phyloP scores from a whole-genome alignment of 2,329 filamentous ascomycete genomes.

The Aspergillus persii region DNA sequence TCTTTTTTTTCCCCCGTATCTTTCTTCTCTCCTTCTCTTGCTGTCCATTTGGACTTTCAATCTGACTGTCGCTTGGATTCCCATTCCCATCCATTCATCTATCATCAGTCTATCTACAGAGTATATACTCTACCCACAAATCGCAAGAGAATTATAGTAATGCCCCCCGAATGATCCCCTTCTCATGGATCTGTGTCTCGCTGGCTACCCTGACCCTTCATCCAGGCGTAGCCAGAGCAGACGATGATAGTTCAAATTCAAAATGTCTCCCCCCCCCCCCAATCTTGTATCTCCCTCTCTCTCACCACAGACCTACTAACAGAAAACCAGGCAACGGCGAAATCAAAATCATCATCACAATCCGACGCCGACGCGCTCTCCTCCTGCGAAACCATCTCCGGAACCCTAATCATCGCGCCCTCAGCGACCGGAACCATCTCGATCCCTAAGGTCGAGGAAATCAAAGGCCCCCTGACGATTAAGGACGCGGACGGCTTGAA shows the following conservation, averaged over 20 bases:
- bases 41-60: too few species aligned
- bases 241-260: not conserved
- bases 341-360: constrained; percentile 42
- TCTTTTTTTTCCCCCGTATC: not conserved
- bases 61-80: too few species aligned
- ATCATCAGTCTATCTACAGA: too few species aligned
- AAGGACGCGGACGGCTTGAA: constrained; percentile 17
- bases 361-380: constrained; percentile 30
- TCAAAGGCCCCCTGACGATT: constrained; percentile 24
- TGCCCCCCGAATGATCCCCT: not conserved
- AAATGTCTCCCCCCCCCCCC: not conserved
- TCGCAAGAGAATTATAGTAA: not conserved
- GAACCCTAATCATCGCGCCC: constrained; percentile 40
- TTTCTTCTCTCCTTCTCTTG: too few species aligned
- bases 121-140: too few species aligned
- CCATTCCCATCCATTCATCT: too few species aligned
- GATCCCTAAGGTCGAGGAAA: constrained; percentile 38
- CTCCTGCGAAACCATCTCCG: constrained; percentile 41
- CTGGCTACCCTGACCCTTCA: not conserved
- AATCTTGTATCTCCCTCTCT: too few species aligned
- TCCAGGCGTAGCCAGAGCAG: not conserved
- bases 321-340: constrained; percentile 37
- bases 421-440: constrained; percentile 37
- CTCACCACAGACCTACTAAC: too few species aligned
- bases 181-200: not conserved